These are phyloP conservation scores for Paraconiothyrium brasiliense DNA, from an alignment of 2,329 filamentous ascomycete genomes.

Conservation along the genomic window DNA sequence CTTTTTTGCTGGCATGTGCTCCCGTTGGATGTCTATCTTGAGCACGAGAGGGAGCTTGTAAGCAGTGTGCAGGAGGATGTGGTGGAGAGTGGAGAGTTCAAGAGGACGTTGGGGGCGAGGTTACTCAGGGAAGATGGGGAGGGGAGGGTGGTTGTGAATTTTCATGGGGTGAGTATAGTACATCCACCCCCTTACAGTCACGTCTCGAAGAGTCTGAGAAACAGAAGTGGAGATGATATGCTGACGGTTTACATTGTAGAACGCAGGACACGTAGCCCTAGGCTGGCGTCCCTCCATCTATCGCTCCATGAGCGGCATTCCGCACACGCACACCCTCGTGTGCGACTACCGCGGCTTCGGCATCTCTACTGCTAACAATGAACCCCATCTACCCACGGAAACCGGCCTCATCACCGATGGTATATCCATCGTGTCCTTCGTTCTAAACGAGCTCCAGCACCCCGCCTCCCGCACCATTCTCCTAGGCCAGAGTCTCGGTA, in stretches of 20 bases:
- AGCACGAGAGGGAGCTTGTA: constrained; percentile 71
- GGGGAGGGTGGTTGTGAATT: constrained; percentile 65
- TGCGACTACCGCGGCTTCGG: constrained; percentile 94
- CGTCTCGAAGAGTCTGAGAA: neutral
- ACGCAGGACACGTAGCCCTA: constrained; percentile 86
- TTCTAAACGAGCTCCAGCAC: constrained; percentile 70
- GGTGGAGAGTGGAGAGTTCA: constrained; percentile 57
- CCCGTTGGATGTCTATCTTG: constrained; percentile 77
- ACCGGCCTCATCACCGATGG: constrained; percentile 83
- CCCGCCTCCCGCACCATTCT: constrained; percentile 78
- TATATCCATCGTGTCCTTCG: constrained; percentile 76
- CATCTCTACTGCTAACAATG: constrained; percentile 72
- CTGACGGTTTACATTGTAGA: constrained; percentile 57
- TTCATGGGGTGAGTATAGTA: constrained; percentile 67
- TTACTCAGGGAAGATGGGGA: constrained; percentile 61
- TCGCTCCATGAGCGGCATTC: constrained; percentile 75
- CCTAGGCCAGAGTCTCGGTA: constrained; percentile 87
- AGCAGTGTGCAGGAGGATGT: constrained; percentile 50
- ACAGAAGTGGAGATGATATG: neutral
- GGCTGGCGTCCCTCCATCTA: constrained; percentile 79
- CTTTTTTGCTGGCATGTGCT: constrained; percentile 93
- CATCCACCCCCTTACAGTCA: neutral
- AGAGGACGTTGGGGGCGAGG: constrained; percentile 59
- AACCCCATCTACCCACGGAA: constrained; percentile 70
- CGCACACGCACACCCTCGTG: constrained; percentile 79